Conservation (phyloP, 2,329 filamentous ascomycete genomes). For the Trichoderma harzianum region DNA sequence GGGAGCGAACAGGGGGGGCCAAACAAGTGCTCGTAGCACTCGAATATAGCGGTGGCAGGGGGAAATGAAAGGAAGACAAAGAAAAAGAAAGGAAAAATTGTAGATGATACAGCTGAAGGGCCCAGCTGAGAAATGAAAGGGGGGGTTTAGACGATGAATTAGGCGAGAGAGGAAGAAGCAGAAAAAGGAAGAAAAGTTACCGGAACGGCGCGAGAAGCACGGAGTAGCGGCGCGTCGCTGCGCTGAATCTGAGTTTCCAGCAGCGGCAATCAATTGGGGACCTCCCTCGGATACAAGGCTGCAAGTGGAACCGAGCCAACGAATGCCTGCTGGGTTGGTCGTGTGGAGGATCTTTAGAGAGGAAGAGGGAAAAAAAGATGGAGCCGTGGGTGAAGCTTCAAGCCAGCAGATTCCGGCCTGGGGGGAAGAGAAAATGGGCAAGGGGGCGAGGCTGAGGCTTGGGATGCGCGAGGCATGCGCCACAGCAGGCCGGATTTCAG, state of each 20-base stretch:
- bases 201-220: neutral
- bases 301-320: neutral
- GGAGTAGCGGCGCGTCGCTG: neutral
- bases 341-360: neutral
- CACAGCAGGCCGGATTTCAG: neutral
- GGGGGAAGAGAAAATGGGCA: neutral
- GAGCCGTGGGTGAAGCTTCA: neutral
- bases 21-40: neutral
- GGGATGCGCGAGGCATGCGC: neutral
- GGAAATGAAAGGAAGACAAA: neutral
- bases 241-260: neutral
- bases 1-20: neutral
- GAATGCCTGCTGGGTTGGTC: neutral
- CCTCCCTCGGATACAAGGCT: neutral
- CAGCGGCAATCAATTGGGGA: neutral
- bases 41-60: neutral
- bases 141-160: neutral
- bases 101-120: neutral
- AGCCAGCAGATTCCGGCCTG: neutral
- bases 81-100: neutral
- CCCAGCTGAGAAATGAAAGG: neutral
- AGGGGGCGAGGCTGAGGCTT: slow-evolving; percentile 13
- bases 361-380: neutral
- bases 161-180: neutral
- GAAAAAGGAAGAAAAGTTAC: neutral